Base-by-base conservation (phyloP, 2,329 filamentous ascomycete genomes). In the Tolypocladium tundrense region DNA sequence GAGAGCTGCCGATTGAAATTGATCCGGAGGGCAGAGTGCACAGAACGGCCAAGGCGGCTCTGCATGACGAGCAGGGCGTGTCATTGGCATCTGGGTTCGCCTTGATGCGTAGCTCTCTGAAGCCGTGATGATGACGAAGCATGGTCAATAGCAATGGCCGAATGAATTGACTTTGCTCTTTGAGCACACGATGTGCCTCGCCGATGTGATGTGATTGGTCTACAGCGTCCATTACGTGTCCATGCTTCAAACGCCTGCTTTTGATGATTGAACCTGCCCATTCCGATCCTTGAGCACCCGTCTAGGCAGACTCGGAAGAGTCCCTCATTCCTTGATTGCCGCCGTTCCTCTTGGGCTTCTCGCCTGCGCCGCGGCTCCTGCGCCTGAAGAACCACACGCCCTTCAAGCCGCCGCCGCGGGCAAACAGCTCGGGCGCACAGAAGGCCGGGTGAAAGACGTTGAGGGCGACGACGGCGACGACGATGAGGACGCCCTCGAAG, bases 401-500 rank as follows among this genome's bases (percentile, higher is more conserved):
- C 58, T 63, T 63, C 19, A 67, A 61, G 48, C 60, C 65, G n/a
- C 66, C 67, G 24, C 62, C 60, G 19, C 61, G 57, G 19, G 65
- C 64, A 40, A 73, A 59, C 8, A 73, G 56, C 51, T 67, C 62
- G 33, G 57, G 64, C 60, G 69, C 67, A 52, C 64, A 67, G 33
- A 64, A 60, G 16, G 59, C 62, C 8, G 68, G 65, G 53, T 70
- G 67, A 39, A 69, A 78, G 21, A 77, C 56, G 42, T 77, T 79
- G 52, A 84, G 68, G 3, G 60, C 67, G 3, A 74, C 54, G 14
- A 75, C 76, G 3, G 80, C 78, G 19, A 80, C 62, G 40, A 75
- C 68, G 43, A 83, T 75, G 72, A 82, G 75, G 50, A 77, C 71
- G 51, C 81, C 80, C 73, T 86, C 83, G 56, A 86, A 77, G 6